Percentiles rank a stretch among this genome's conserved stretches.
Conservation (phyloP, 768 basidiomycete genomes). For the Kwoniella sp. region DNA sequence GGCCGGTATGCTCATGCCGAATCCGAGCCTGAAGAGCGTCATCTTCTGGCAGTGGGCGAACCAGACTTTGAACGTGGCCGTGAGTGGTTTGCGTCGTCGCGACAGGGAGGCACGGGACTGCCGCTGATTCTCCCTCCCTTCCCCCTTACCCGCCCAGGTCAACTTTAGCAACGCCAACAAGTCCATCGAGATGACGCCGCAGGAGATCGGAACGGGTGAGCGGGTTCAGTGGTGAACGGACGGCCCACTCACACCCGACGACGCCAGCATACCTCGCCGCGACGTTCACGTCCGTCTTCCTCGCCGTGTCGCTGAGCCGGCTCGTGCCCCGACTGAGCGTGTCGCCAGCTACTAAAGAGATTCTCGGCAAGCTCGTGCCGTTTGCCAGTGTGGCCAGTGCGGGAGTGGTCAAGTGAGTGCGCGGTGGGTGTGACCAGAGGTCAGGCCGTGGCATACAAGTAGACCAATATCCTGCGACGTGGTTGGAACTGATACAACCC, state of each 20-base stretch:
- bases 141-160: constrained; percentile 26
- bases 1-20: constrained; percentile 54
- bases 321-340: constrained; percentile 48
- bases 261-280: constrained; percentile 50
- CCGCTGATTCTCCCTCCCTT: too few species aligned
- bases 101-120: background rate
- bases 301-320: constrained; percentile 51
- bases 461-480: background rate
- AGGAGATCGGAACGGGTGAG: constrained; percentile 49
- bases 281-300: constrained; percentile 50
- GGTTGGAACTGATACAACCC: too few species aligned
- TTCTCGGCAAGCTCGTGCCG: constrained; percentile 45
- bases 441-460: background rate
- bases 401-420: constrained; percentile 52
- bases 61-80: constrained; percentile 51
- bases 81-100: constrained; percentile 13
- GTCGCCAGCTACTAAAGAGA: constrained; percentile 31
- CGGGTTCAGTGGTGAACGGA: background rate
- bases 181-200: constrained; percentile 50
- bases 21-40: constrained; percentile 43
- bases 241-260: background rate
- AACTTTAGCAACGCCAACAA: constrained; percentile 53
- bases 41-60: constrained; percentile 51
- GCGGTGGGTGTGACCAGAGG: background rate
- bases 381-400: constrained; percentile 53